phyloP scores from a whole-genome alignment of 2,329 filamentous ascomycete species.

The Aspergillus felis region DNA sequence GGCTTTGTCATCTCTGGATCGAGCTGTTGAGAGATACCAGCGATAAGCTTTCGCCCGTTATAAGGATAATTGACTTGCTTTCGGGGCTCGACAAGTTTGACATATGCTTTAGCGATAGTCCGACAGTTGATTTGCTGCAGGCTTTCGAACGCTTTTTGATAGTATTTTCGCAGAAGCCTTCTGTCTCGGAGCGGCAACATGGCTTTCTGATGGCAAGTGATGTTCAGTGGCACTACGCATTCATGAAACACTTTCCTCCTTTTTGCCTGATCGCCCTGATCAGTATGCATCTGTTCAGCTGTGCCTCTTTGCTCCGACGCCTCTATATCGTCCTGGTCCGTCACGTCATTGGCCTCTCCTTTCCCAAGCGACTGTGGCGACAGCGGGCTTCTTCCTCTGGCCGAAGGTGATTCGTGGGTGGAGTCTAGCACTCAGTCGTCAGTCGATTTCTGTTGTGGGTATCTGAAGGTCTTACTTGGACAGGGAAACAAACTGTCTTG shows the following conservation, averaged over 20 bases:
- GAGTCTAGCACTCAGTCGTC: conserved; percentile 5
- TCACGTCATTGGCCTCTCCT: conserved; percentile 2
- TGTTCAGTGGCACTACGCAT: conserved; percentile 19
- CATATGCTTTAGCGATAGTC: conserved; percentile 32
- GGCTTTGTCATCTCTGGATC: conserved; percentile 34
- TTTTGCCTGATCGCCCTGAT: conserved; percentile 7
- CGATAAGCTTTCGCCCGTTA: conserved; percentile 30
- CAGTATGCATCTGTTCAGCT: conserved; percentile 7
- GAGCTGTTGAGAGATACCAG: conserved; percentile 26
- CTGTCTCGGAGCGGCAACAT: conserved; percentile 23
- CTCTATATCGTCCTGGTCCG: conserved; percentile 1
- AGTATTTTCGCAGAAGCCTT: conserved; percentile 25
- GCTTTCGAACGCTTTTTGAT: conserved; percentile 31
- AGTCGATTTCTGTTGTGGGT: neutral
- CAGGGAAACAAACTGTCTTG: conserved; percentile 15
- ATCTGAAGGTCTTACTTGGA: conserved; percentile 15
- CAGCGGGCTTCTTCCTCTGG: conserved; percentile 10
- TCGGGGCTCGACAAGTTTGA: conserved; percentile 35
- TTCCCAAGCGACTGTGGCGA: conserved; percentile 13
- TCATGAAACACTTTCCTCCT: conserved; percentile 17
- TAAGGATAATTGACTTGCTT: conserved; percentile 37
- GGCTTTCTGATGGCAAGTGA: conserved; percentile 21
- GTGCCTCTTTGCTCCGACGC: neutral
- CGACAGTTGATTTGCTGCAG: conserved; percentile 36
- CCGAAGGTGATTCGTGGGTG: conserved; percentile 1